A percentile compares a stretch with the other conserved stretches of the same genome.
Evolutionary conservation across 177 flowering plant genomes (phyloP).

Genomic region (Vitis hybrid): DNA sequence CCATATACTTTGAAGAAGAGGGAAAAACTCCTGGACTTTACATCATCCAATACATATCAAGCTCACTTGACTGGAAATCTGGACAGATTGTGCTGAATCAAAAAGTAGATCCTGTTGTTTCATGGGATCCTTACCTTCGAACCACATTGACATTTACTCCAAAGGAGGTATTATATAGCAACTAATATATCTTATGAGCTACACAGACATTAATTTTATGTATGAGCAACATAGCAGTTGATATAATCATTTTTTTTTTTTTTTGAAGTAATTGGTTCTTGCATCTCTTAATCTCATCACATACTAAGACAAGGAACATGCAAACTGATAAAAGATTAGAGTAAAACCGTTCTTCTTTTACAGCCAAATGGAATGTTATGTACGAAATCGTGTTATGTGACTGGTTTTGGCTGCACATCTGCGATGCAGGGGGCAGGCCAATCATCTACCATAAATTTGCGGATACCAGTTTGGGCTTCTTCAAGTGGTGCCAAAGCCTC

Average conservation of each 20-base stretch:
- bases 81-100: constrained; percentile 52
- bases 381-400: no score
- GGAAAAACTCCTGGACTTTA: constrained; percentile 59
- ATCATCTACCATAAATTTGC: constrained; percentile 56
- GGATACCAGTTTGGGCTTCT: constrained; percentile 76
- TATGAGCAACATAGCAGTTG: no score
- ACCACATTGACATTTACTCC: constrained; percentile 51
- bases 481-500: constrained; percentile 48
- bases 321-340: no score
- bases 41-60: constrained; percentile 78
- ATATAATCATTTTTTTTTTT: no score
- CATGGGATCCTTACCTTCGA: constrained; percentile 64
- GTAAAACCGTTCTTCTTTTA: no score
- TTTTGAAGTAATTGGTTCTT: no score
- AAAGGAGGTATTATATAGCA: constrained; percentile 33
- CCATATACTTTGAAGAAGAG: constrained; percentile 73
- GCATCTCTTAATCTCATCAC: no score
- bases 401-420: no score
- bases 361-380: no score
- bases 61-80: constrained; percentile 72
- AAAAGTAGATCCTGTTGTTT: constrained; percentile 61
- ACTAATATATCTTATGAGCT: no score
- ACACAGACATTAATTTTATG: no score
- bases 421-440: constrained; percentile 33
- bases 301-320: no score